Evolutionary conservation across 1,284 basidiomycete genomes (phyloP).

Genomic region (Paramarasmius palmivorus): DNA sequence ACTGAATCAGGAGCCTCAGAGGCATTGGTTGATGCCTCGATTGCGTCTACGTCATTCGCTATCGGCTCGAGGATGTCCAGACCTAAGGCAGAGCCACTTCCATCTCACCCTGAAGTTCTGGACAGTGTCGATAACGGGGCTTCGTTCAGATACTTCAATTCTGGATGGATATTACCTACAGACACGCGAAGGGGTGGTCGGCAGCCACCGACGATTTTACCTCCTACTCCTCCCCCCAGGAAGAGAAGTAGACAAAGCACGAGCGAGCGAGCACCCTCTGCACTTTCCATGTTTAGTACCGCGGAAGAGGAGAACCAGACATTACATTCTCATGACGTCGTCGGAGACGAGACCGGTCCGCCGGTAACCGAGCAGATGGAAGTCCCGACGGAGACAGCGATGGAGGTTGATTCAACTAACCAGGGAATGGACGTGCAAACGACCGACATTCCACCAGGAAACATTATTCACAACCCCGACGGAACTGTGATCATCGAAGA

Average conservation of each 20-base stretch:
- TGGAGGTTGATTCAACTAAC: conserved; percentile 1
- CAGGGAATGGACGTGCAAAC: conserved; percentile 6
- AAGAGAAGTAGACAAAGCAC: conserved; percentile 45
- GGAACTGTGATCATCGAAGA: conserved; percentile 63
- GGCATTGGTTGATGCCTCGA: not conserved
- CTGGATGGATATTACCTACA: conserved; percentile 86
- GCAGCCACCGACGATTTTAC: conserved; percentile 34
- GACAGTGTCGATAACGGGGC: conserved; percentile 70
- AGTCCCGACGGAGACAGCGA: conserved; percentile 1
- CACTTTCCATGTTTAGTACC: conserved; percentile 51
- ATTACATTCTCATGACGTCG: conserved; percentile 22
- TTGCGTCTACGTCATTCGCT: not conserved
- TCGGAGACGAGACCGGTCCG: not conserved
- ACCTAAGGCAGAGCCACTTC: conserved; percentile 24
- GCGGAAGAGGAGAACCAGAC: conserved; percentile 51
- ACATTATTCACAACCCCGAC: conserved; percentile 30
- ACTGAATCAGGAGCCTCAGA: conserved; percentile 7
- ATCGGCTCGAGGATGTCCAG: conserved; percentile 20
- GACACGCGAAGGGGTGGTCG: conserved; percentile 65
- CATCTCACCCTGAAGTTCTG: conserved; percentile 47
- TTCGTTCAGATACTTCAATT: conserved; percentile 83
- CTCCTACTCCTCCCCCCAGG: conserved; percentile 40
- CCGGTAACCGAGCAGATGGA: not conserved
- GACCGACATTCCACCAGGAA: not conserved
- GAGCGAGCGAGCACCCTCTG: conserved; percentile 31